Base-by-base conservation (phyloP, 2,329 filamentous ascomycete genomes). In the Sphaerostilbella broomeana region DNA sequence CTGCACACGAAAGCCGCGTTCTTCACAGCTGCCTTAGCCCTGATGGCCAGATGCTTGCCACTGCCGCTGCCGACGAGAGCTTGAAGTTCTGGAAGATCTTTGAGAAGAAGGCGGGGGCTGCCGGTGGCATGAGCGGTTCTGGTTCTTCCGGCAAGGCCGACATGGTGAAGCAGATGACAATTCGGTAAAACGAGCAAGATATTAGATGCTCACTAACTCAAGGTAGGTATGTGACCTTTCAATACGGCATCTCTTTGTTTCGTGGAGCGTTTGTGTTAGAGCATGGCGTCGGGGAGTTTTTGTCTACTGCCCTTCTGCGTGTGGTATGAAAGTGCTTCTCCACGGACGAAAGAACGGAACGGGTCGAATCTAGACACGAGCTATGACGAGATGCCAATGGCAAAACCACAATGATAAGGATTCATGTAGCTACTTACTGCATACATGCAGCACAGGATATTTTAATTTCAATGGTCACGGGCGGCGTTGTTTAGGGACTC, bases 31-130 rank as follows among this genome's bases (percentile, higher is more conserved):
- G 86, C 61, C 79, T 98, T 52, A 95, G 88, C 69, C 92, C 92
- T 3, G 92, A 98, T 57, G 92, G 92, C 37, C 92, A 98, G 71
- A 95, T 95, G 80, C 78, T 98, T 40, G 92, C 92, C 35, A 98
- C 92, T 36, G 90, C 92, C 45, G 86, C 90, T 53, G 89, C 90
- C 25, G 92, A 98, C 56, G 92, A 98, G 73, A 90, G 84, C 59
- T 75, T 98, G 64, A 98, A 98, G 72, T 98, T 98, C 75, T 98
- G 92, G 92, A 98, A 98, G 80, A 76, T 98, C 54, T 98, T 98
- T 58, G 92, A 98, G 76, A 95, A 95, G 78, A 97, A 95, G 78
- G 73, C 89, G 13, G 88, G 87, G 40, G 70, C 76, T 43, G 69
- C 76, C 45, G 76, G 81, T 36, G 76, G 79, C 34, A 71, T 80